Evolutionary conservation across 2,329 filamentous ascomycete genomes (phyloP), one percentile per base, ranked within the genome.

Genomic region (Alternaria novae-zelandiae): DNA sequence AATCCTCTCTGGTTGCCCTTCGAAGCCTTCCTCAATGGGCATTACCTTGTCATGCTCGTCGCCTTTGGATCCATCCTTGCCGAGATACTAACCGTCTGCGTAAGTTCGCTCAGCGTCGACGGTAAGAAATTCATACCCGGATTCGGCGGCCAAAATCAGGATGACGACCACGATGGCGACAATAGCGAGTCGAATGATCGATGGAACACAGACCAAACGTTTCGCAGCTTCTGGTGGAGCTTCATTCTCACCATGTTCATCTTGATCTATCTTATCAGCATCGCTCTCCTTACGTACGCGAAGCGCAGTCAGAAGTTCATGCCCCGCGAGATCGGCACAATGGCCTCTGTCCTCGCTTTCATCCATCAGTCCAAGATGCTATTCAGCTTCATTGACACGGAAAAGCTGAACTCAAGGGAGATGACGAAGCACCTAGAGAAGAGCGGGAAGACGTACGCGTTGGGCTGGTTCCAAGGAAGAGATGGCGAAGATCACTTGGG

Each of bases 351-450:
- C 57, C 83, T 95, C 57, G 91, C 90, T 0, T 94, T 91, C 73
- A 91, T 94, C 63, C 90, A 94, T 78, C 91, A 93, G 80, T 90
- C 87, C 77, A 91, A 91, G 80, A 94, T 94, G 91, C 81, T 94
- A 49, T 89, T 89, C 66, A 87, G 88, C 72, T 94, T 94, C 78
- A 89, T 92, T 13, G 88, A 87, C 45, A 93, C 90, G 21, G 87
- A 89, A 64, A 87, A 87, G 79, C 80, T 89, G 54, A 86, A 84
- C 68, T 88, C 86, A 57, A 80, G 83, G 13, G 80, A 88, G 74
- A 91, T 93, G 88, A 87, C 86, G 67, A 78, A 79, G 59, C 84
- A 85, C 75, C 82, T 94, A 36, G 86, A 87, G 64, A 80, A 77
- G 10, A 79, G 86, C n/a, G 85, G 86, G 41, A 90, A 90, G 81